Evolutionary conservation across 2,329 filamentous ascomycete genomes (phyloP).

Genomic region (Aspergillus sojae): DNA sequence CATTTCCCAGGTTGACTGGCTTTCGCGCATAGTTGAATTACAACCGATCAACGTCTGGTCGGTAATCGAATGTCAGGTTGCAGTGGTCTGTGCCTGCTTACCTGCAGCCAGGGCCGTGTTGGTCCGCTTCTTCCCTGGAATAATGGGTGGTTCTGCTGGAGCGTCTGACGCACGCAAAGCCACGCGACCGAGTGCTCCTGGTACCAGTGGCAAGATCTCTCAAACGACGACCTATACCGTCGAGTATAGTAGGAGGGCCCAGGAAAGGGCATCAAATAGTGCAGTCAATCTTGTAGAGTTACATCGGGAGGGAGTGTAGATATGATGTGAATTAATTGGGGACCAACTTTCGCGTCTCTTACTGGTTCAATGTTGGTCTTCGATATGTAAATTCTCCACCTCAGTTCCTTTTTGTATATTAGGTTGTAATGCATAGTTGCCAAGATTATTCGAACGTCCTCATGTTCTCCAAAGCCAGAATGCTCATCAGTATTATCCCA

Average conservation of each 20-base stretch:
- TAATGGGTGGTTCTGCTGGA: conserved; percentile 16
- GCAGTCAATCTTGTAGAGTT: conserved; percentile 19
- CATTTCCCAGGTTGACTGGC: too few relatives aligned
- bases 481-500: too few relatives aligned
- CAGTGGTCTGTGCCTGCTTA: conserved; percentile 30
- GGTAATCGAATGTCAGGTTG: conserved; percentile 31
- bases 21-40: conserved; percentile 14
- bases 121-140: conserved; percentile 21
- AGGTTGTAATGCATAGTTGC: too few relatives aligned
- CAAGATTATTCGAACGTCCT: too few relatives aligned
- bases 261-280: conserved; percentile 15
- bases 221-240: conserved; percentile 29
- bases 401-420: too few relatives aligned
- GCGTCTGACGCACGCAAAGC: conserved; percentile 16
- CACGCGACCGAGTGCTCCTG: conserved; percentile 6
- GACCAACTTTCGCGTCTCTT: not conserved
- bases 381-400: too few relatives aligned
- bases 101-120: conserved; percentile 28
- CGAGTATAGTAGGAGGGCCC: conserved; percentile 21
- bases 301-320: not conserved
- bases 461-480: too few relatives aligned
- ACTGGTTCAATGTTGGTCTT: not conserved
- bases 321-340: not conserved
- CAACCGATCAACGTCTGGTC: conserved; percentile 33
- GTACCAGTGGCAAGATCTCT: conserved; percentile 22